Percentiles rank a stretch among this genome's conserved stretches.
phyloP scores from a whole-genome alignment of 306 rosid genomes.

The Cajanus cajan region DNA sequence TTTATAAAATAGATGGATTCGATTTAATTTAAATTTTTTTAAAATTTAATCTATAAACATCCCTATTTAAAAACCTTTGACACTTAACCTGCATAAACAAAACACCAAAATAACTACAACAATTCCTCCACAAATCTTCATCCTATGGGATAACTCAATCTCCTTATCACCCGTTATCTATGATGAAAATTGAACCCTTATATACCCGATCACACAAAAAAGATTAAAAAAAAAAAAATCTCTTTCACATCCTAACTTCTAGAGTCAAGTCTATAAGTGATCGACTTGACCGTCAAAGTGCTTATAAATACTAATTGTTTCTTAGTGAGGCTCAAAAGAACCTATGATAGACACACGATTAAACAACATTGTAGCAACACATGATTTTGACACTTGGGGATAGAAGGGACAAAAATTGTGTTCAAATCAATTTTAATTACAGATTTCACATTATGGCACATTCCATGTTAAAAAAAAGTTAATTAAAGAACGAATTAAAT shows the following conservation, averaged over 20 bases:
- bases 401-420: not conserved
- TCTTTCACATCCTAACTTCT: not conserved
- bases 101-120: not conserved
- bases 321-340: no score
- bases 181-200: not conserved
- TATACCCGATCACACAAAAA: not conserved
- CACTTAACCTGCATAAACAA: not conserved
- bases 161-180: not conserved
- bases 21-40: no score
- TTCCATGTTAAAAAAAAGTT: not conserved
- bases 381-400: not conserved
- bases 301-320: no score
- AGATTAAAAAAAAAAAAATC: not conserved
- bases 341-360: not conserved
- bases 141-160: not conserved
- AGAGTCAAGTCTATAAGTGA: no score
- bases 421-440: not conserved
- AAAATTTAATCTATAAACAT: no score
- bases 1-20: no score
- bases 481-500: not conserved
- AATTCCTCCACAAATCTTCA: not conserved
- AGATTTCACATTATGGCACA: not conserved
- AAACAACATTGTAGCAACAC: not conserved
- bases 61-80: not conserved
- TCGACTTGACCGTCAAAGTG: no score